Base-by-base conservation (phyloP, 2,329 filamentous ascomycete species). In the Sporothrix pallida region DNA sequence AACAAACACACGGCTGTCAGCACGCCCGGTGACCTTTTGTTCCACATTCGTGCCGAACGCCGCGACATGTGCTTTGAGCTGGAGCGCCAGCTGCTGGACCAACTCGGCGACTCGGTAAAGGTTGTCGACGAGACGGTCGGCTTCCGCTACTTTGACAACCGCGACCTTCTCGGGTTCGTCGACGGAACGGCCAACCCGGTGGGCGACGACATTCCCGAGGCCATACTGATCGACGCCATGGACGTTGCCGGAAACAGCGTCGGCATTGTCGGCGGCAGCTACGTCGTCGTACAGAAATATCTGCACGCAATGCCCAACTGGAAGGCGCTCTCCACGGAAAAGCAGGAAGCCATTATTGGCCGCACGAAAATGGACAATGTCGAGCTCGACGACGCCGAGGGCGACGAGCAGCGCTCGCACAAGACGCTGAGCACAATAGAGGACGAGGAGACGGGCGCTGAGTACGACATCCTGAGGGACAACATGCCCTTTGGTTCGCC, bases 401-500 rank as follows among this genome's bases (percentile, higher is more conserved):
- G 80, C 1, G 77, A 79, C 0, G 84, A 82, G 20, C 86, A 88
- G 74, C 81, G 83, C 75, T 83, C 87, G 1, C 87, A 89, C 77
- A 90, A 89, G 79, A 84, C 84, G 4, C 84, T 90, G 0, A 83
- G 83, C 1, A 89, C 87, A 0, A 84, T 90, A 52, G 83, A 85
- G 62, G 86, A 87, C 73, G 84, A 85, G 3, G 44, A 15, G 0
- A 74, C 83, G 8, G 87, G 86, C 0, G 79, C 81, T 8, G 87
- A 89, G 78, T 80, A 86, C 75, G 84, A 83, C 50, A 88, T 89
- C 56, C 79, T 89, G 2, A 82, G 88, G 0, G 87, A 89, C 73
- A 90, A 89, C 75, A 89, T 89, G 88, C 87, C 88, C 0, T 89
- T 89, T 78, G 88, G 87, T 0, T 85, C 84, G 0, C 87, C 87